phyloP scores from a whole-genome alignment of 352 stramenopile species.

The Globisporangium nagaii region DNA sequence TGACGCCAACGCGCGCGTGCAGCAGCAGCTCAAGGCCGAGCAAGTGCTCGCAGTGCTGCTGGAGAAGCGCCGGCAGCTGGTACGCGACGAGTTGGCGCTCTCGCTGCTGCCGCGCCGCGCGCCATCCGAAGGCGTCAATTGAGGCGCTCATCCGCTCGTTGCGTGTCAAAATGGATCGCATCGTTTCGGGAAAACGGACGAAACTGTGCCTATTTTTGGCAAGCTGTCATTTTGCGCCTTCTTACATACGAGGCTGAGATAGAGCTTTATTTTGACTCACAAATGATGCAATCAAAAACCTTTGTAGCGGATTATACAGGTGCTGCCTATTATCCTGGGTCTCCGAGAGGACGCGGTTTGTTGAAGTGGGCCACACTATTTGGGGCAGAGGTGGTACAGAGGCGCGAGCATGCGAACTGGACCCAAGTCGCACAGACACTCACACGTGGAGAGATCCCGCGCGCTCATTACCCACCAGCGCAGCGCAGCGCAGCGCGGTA shows the following conservation, averaged over 20 bases:
- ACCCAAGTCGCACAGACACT: conserved; percentile 4
- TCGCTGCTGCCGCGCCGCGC: conserved; percentile 10
- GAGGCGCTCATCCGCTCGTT: neutral
- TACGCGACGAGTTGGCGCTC: conserved; percentile 17
- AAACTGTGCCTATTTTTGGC: too few species aligned
- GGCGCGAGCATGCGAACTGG: neutral
- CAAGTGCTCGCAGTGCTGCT: conserved; percentile 16
- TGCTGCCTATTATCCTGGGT: too few species aligned
- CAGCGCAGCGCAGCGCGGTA: neutral
- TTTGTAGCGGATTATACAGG: too few species aligned
- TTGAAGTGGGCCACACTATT: neutral
- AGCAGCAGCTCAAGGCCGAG: conserved; percentile 11
- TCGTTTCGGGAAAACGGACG: too few species aligned
- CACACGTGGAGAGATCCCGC: conserved; percentile 6
- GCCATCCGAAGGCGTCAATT: too few species aligned
- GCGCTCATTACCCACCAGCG: neutral
- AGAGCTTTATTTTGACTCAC: too few species aligned
- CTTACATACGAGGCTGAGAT: too few species aligned
- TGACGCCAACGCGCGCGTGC: neutral
- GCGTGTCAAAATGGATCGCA: too few species aligned
- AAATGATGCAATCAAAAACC: too few species aligned
- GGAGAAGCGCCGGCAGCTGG: conserved; percentile 19
- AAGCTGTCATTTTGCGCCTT: too few species aligned
- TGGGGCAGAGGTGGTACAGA: too few species aligned
- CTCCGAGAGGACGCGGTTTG: too few species aligned